phyloP scores from a whole-genome alignment of 352 stramenopile genomes.

The Globisporangium cystogenes region DNA sequence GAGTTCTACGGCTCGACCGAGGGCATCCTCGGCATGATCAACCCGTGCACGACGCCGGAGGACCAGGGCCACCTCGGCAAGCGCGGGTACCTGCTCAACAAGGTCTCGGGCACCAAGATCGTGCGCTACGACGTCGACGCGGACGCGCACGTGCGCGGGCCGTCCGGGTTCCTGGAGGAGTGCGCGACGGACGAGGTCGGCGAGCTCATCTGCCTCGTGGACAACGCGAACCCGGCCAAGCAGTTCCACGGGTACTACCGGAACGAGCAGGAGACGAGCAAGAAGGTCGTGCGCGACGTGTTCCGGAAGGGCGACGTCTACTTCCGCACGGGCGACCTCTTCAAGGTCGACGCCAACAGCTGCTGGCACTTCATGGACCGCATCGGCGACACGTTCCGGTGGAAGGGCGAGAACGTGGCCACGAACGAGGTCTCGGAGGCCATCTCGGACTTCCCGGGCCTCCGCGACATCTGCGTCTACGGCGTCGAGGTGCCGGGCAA shows the following conservation, averaged over 20 bases:
- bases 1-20: constrained; percentile 94
- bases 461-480: constrained; percentile 80
- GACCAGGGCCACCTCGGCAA: constrained; percentile 66
- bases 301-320: constrained; percentile 85
- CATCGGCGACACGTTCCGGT: constrained; percentile 91
- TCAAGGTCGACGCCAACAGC: constrained; percentile 62
- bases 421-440: constrained; percentile 87
- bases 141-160: constrained; percentile 54
- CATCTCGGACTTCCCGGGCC: constrained; percentile 64
- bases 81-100: constrained; percentile 47
- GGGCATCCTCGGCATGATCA: constrained; percentile 76
- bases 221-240: constrained; percentile 38
- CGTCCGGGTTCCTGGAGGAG: constrained; percentile 41
- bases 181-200: constrained; percentile 58
- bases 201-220: constrained; percentile 68
- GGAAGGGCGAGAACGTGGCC: constrained; percentile 92
- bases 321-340: constrained; percentile 90
- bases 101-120: constrained; percentile 57
- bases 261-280: constrained; percentile 64
- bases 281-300: constrained; percentile 82
- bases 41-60: constrained; percentile 50
- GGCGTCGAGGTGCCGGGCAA: constrained; percentile 63
- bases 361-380: constrained; percentile 90
- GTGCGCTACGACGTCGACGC: constrained; percentile 75
- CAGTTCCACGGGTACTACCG: constrained; percentile 89